phyloP scores from a whole-genome alignment of 192 early-diverging fungal genomes.

The Martensiomyces pterosporus region DNA sequence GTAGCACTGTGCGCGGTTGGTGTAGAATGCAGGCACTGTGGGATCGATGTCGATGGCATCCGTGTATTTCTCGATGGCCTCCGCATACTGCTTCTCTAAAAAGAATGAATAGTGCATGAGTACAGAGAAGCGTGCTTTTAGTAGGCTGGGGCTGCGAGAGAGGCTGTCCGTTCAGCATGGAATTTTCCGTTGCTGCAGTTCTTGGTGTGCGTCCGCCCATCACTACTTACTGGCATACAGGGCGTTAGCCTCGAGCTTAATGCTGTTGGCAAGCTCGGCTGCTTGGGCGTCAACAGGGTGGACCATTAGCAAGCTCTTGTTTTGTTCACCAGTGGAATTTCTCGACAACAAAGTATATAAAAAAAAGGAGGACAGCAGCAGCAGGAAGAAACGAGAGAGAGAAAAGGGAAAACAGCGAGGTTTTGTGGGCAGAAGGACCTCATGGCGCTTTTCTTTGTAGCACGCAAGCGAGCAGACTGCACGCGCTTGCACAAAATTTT shows the following conservation, averaged over 20 bases:
- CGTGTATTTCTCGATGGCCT: slow-evolving; percentile 90
- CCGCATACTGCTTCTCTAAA: slow-evolving; percentile 62
- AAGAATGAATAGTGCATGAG: neutral
- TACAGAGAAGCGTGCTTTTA: neutral
- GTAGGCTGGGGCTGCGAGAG: no score
- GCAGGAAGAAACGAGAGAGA: slow-evolving; percentile 1
- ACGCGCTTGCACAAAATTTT: no score
- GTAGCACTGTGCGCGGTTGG: slow-evolving; percentile 91
- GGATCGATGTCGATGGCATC: slow-evolving; percentile 83
- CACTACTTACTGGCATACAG: slow-evolving; percentile 19
- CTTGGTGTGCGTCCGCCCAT: neutral
- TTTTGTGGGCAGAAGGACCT: no score
- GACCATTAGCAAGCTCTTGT: slow-evolving; percentile 8
- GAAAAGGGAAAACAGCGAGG: slow-evolving; percentile 5
- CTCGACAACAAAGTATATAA: neutral
- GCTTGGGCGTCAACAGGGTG: slow-evolving; percentile 13
- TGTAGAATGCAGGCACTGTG: slow-evolving; percentile 78
- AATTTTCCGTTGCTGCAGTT: no score
- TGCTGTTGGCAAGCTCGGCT: slow-evolving; percentile 11
- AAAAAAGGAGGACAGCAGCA: neutral
- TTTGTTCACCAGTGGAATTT: no score
- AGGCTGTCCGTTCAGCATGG: no score
- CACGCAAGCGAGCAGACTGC: no score
- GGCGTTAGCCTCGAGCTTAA: slow-evolving; percentile 44
- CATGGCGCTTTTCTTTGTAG: no score